phyloP scores from a whole-genome alignment of 176 grass and related monocot genomes.

The Neostapfia colusana region DNA sequence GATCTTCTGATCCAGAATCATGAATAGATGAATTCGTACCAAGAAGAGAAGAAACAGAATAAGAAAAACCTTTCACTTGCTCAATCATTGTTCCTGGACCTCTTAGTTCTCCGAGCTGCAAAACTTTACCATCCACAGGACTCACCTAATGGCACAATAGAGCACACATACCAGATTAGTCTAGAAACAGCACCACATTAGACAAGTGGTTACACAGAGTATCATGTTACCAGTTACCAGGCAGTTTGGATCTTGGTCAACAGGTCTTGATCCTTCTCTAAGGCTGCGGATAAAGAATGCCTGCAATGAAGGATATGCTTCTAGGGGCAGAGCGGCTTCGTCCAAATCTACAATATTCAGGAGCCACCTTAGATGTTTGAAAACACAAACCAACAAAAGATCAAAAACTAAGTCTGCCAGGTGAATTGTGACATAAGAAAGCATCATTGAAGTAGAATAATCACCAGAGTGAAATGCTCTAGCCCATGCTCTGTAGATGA shows the following conservation, averaged over 20 bases:
- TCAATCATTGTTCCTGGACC: slow-evolving; percentile 69
- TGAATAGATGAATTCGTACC: slow-evolving; percentile 59
- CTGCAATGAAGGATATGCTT: slow-evolving; percentile 80
- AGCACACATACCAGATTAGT: slow-evolving; percentile 12
- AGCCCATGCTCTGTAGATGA: slow-evolving; percentile 69
- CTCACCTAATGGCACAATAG: slow-evolving; percentile 64
- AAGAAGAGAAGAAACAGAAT: slow-evolving; percentile 72
- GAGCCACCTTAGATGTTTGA: not conserved
- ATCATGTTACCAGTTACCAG: slow-evolving; percentile 81
- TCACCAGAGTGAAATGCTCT: slow-evolving; percentile 79
- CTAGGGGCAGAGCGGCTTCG: slow-evolving; percentile 69
- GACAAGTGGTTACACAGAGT: slow-evolving; percentile 19
- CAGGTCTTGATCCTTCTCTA: slow-evolving; percentile 70
- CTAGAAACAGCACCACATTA: slow-evolving; percentile 14
- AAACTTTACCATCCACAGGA: slow-evolving; percentile 79
- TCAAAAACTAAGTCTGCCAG: not conserved
- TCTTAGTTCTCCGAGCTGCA: slow-evolving; percentile 65
- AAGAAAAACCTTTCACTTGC: slow-evolving; percentile 88
- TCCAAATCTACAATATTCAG: slow-evolving; percentile 63
- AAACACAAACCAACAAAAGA: not conserved
- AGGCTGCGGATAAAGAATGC: slow-evolving; percentile 75
- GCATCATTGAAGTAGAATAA: not conserved
- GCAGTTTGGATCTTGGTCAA: slow-evolving; percentile 70
- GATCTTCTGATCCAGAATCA: slow-evolving; percentile 39
- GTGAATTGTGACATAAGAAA: not conserved